A percentile compares a stretch with the other conserved stretches of the same genome.
These are phyloP conservation scores for Colletotrichum zoysiae DNA, from an alignment of 2,329 filamentous ascomycete genomes.

Conservation along the genomic window DNA sequence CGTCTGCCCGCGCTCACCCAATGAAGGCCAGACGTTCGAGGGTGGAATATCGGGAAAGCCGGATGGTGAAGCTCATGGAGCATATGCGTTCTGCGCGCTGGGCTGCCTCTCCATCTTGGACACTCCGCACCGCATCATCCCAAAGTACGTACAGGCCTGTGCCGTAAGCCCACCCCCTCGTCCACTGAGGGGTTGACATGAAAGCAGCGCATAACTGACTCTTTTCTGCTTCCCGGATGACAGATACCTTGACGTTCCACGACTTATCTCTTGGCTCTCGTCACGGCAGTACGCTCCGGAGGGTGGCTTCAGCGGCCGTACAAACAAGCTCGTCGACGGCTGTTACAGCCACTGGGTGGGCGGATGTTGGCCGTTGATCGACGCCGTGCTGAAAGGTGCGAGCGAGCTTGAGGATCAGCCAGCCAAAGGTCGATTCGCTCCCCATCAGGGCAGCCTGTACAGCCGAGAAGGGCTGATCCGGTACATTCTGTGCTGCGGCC, in stretches of 20 bases:
- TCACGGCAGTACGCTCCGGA: conserved; percentile 91
- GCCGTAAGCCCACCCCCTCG: conserved; percentile 11
- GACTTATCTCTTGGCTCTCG: conserved; percentile 88
- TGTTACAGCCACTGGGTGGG: conserved; percentile 99
- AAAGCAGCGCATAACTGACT: conserved; percentile 49
- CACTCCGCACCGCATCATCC: conserved; percentile 79
- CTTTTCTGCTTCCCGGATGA: conserved; percentile 31
- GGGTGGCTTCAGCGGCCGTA: conserved; percentile 91
- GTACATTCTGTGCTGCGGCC: conserved; percentile 92
- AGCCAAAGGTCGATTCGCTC: conserved; percentile 47
- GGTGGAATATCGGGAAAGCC: conserved; percentile 91
- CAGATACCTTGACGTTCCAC: conserved; percentile 81
- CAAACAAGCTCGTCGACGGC: conserved; percentile 97
- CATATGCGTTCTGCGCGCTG: conserved; percentile 94
- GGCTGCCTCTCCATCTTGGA: conserved; percentile 90
- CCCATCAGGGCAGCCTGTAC: conserved; percentile 68
- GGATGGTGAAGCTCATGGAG: conserved; percentile 92
- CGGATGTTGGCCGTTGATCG: conserved; percentile 91
- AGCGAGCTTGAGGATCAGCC: conserved; percentile 45
- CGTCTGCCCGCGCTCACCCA: conserved; percentile 16
- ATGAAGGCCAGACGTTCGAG: conserved; percentile 88
- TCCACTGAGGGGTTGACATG: conserved; percentile 55
- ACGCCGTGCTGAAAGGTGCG: conserved; percentile 77
- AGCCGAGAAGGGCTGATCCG: conserved; percentile 86
- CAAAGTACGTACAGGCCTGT: conserved; percentile 66